Evolutionary conservation across 306 rosid genomes (phyloP), one percentile per base, ranked within the genome.

Genomic region (Comarum palustre): DNA sequence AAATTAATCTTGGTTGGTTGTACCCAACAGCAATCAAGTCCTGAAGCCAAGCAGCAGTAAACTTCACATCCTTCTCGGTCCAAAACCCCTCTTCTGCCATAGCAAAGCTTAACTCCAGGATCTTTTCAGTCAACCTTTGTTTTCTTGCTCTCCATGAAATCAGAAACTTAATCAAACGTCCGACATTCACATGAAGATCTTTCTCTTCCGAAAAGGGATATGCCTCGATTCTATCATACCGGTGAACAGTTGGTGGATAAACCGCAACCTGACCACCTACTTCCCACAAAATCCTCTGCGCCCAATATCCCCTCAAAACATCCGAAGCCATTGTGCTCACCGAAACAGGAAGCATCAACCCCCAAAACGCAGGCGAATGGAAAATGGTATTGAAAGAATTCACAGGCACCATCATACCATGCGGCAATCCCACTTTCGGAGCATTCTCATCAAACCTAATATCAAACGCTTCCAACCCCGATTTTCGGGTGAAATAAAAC

Each of bases 261-360:
- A 95, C 91, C 15, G 59, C 96, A 77, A 91, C 88, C 69, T 87
- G 87, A 50, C 99, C 99, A 59, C 96, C 99, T 32, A 95, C 71
- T 81, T 95, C 99, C 99, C 99, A 95, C 79, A 95, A 87, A 75
- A 95, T 84, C 87, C 97, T 88, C 84, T 95, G 99, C 60, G 89
- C 95, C 99, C 99, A 95, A 36, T 95, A 95, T 20, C 99, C 99
- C 84, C 99, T 88, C 85, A 95, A 83, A 55, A 95, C 90, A 82
- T 95, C 99, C 46, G 97, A 85, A 31, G 99, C 97, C 97, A 95
- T 91, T 8, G 90, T 78, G 80, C 99, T 95, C 65, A 95, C 86
- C 5, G 99, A 95, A 72, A 87, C 99, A 12, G 99, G 99, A 69
- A 95, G 97, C 99, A 94, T 94, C 87, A 94, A 82, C 36, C 88